Conservation (phyloP, 495 filamentous ascomycete species). For the Hypoxylon fuscum region DNA sequence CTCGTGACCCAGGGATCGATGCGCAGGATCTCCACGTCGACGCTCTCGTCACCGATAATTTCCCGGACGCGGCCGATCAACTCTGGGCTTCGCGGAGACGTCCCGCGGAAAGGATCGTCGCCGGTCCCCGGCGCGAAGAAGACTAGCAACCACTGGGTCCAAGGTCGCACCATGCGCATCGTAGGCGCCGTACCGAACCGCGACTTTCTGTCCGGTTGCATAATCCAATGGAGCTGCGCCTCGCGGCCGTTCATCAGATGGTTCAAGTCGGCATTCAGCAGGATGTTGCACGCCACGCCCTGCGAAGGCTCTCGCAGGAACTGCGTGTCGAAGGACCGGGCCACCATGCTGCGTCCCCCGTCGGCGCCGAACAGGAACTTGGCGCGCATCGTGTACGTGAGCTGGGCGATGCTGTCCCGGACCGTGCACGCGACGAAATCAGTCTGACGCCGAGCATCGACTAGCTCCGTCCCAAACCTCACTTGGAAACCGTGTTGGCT, state of each 20-base stretch:
- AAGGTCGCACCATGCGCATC: constrained; percentile 63
- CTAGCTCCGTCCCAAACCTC: constrained; percentile 45
- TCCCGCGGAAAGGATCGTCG: constrained; percentile 17
- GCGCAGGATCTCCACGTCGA: neutral
- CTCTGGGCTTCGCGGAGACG: neutral
- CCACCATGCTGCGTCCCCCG: constrained; percentile 58
- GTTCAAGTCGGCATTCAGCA: neutral
- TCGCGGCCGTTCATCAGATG: neutral
- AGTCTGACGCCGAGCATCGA: neutral
- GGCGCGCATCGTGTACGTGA: constrained; percentile 53
- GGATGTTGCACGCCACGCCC: neutral
- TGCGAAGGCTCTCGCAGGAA: neutral
- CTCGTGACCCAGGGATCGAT: neutral
- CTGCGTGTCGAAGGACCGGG: constrained; percentile 51
- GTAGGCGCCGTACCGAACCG: constrained; percentile 48
- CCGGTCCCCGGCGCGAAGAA: constrained; percentile 53
- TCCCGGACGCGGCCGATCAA: neutral
- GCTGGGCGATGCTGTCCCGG: neutral
- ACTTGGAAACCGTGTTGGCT: constrained; percentile 49
- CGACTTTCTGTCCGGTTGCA: neutral
- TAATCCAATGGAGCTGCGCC: neutral
- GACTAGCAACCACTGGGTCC: constrained; percentile 67
- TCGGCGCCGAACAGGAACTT: constrained; percentile 66
- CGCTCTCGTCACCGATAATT: neutral
- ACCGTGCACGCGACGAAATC: neutral